These are phyloP conservation scores for Irpex sp. DNA, from an alignment of 1,284 basidiomycete genomes.

Conservation along the genomic window DNA sequence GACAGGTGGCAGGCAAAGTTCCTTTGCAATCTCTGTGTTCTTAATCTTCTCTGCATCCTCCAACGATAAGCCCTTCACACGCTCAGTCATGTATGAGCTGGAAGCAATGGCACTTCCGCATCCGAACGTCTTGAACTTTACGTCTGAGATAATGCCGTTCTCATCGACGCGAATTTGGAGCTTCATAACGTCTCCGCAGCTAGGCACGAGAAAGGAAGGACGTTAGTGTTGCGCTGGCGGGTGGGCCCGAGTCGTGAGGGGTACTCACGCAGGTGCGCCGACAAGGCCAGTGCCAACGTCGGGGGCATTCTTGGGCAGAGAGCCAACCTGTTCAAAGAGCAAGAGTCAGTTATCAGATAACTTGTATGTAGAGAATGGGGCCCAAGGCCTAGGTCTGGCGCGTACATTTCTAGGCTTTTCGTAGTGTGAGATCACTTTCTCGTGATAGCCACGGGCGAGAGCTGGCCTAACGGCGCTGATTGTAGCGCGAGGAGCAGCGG, in stretches of 20 bases:
- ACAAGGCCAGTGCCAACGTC: slow-evolving; percentile 98
- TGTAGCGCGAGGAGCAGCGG: slow-evolving; percentile 37
- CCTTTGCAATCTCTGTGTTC: slow-evolving; percentile 99
- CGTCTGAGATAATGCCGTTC: slow-evolving; percentile 92
- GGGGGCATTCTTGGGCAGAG: slow-evolving; percentile 85
- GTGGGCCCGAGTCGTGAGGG: slow-evolving; percentile 4
- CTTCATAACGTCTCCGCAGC: slow-evolving; percentile 96
- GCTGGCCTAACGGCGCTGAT: slow-evolving; percentile 42
- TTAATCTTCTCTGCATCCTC: slow-evolving; percentile 96
- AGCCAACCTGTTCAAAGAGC: slow-evolving; percentile 73
- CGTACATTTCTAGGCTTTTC: slow-evolving; percentile 91
- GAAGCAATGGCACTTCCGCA: slow-evolving; percentile 98
- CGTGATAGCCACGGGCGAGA: slow-evolving; percentile 75
- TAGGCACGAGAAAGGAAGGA: slow-evolving; percentile 26
- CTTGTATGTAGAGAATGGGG: background rate
- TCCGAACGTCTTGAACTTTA: slow-evolving; percentile 99
- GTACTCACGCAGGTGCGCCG: slow-evolving; percentile 93
- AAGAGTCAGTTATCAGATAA: slow-evolving; percentile 57
- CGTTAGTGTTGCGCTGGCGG: slow-evolving; percentile 13
- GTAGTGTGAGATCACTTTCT: slow-evolving; percentile 95
- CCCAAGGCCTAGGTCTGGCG: slow-evolving; percentile 20
- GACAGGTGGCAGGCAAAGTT: slow-evolving; percentile 92
- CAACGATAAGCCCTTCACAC: slow-evolving; percentile 91
- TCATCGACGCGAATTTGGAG: slow-evolving; percentile 98
- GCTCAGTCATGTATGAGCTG: slow-evolving; percentile 96